Base-by-base conservation (phyloP, 176 grass and related monocot genomes). In the Oryza longistaminata region DNA sequence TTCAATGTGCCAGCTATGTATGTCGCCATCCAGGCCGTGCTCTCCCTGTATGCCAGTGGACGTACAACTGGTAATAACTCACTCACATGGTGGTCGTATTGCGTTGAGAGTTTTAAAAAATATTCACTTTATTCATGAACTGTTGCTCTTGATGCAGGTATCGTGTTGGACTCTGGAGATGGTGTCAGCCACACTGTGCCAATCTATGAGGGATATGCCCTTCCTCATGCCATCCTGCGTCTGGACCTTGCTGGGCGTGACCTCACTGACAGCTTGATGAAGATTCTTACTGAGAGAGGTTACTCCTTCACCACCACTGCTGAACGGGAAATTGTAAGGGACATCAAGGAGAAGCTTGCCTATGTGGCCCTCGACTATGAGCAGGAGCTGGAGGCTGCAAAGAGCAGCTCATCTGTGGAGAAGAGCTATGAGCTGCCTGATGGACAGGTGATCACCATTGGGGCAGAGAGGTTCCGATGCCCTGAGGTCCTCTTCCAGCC, bases 1-100 rank as follows among this genome's bases (percentile, higher is more conserved):
- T 88, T 88, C 86, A 88, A 72, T 83, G 80, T 83, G 34, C 86
- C 86, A n/a, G 86, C 86, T 66, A 88, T 88, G 86, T 88, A 88
- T 77, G 86, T 88, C 0, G 86, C 86, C 15, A 88, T 88, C 86
- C 86, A 88, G 73, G 86, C 86, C 2, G 86, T 88, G 64, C 86
- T 88, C 13, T 88, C 86, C 80, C 73, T 88, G 27, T 88, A 88
- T 25, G 87, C 87, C 34, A 88, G 87, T 68, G 87, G 87, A 19
- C 87, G 81, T 48, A 88, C 87, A 66, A 84, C 81, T 61, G 87
- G 87, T 88, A 84, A 66, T 71, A 9, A 78, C 79, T 24, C 17
- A 9, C 72, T 86, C 4, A 58, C 27, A 12, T 68, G 19, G 1
- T 71, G 75, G 19, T 62, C 25, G 16, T 8, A 49, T 78, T 62